phyloP scores from a whole-genome alignment of 345 rosid genomes.

The Stellera chamaejasme region DNA sequence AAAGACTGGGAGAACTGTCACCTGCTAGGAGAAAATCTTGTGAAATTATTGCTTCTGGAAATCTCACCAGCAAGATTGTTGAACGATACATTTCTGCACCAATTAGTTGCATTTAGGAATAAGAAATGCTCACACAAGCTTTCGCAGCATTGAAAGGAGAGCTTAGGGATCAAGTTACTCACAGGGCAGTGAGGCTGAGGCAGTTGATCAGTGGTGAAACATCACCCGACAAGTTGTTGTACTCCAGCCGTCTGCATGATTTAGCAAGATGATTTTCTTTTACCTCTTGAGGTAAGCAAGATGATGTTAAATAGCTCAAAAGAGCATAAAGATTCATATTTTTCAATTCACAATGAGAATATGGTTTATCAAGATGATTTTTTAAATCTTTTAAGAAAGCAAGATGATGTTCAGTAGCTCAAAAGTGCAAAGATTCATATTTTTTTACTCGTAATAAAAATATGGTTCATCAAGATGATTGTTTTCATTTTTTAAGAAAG shows the following conservation, averaged over 20 bases:
- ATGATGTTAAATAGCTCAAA: not conserved
- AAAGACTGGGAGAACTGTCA: constrained; percentile 2
- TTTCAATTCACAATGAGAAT: constrained; percentile 47
- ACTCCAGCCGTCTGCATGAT: constrained; percentile 61
- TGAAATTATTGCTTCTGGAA: constrained; percentile 69
- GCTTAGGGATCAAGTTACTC: constrained; percentile 17
- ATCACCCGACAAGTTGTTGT: constrained; percentile 82
- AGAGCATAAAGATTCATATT: not conserved
- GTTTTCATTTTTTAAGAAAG: too few species aligned
- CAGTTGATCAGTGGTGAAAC: constrained; percentile 57
- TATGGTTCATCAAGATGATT: constrained; percentile 7
- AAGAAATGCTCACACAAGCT: not conserved
- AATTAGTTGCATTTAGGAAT: not conserved
- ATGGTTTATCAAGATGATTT: constrained; percentile 16
- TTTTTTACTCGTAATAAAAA: too few species aligned
- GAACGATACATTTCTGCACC: constrained; percentile 72
- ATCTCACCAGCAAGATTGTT: constrained; percentile 72
- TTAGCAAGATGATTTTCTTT: constrained; percentile 3
- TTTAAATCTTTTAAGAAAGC: too few species aligned
- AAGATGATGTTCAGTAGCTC: not conserved
- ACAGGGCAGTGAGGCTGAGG: constrained; percentile 63
- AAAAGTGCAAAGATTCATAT: not conserved
- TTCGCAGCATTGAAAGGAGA: not conserved
- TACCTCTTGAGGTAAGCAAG: not conserved
- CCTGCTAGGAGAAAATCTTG: constrained; percentile 76